A percentile compares a stretch with the other conserved stretches of the same genome.
phyloP scores from a whole-genome alignment of 768 basidiomycete genomes.

The Lactifluus piperatus region DNA sequence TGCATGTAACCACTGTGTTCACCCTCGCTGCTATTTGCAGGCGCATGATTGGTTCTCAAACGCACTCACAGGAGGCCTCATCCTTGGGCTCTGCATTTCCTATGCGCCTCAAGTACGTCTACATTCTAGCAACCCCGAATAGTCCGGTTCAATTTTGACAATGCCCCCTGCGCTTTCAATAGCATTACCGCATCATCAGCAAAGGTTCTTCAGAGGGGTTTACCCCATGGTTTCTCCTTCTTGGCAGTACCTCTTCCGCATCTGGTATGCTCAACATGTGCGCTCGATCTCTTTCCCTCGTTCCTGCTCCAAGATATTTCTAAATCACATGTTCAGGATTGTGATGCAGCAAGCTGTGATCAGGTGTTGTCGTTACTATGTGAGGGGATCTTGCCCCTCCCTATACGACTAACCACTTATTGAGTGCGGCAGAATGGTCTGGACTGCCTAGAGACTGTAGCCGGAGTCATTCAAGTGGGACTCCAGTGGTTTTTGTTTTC shows the following conservation, averaged over 20 bases:
- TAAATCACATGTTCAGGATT: conserved; percentile 39
- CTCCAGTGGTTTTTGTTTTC: conserved; percentile 82
- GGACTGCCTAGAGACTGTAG: conserved; percentile 68
- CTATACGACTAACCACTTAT: neutral
- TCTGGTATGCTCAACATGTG: conserved; percentile 82
- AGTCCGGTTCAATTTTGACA: neutral
- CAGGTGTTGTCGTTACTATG: conserved; percentile 70
- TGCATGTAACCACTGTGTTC: neutral
- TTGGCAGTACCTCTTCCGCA: conserved; percentile 79
- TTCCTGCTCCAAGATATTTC: neutral
- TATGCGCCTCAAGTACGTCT: conserved; percentile 19
- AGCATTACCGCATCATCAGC: conserved; percentile 77
- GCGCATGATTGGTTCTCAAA: conserved; percentile 21
- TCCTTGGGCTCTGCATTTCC: conserved; percentile 20
- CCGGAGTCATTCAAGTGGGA: conserved; percentile 75
- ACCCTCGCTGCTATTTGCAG: neutral
- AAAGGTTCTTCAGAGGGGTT: conserved; percentile 80
- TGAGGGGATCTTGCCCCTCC: conserved; percentile 31
- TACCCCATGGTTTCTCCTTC: conserved; percentile 83
- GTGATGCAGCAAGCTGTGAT: conserved; percentile 80
- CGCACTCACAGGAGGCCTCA: conserved; percentile 18
- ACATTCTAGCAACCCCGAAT: neutral
- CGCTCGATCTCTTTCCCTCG: conserved; percentile 21
- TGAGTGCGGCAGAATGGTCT: conserved; percentile 43
- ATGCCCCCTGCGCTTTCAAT: neutral